Conservation (phyloP, 139 green algal species). For the Tetraselmis striata region DNA sequence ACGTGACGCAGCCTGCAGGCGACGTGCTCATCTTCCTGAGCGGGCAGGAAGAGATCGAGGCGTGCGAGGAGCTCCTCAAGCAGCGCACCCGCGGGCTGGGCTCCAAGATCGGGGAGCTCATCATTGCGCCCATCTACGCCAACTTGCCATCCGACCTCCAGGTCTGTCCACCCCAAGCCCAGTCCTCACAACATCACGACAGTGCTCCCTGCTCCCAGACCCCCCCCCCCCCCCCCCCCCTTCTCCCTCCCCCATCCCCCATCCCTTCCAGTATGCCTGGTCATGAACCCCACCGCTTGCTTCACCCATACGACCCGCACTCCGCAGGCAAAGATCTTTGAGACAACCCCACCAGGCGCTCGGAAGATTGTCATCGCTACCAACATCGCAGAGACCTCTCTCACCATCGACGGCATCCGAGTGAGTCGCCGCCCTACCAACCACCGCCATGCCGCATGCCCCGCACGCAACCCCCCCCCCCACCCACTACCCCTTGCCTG, state of each 20-base stretch:
- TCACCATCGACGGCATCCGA: conserved; percentile 96
- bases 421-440: conserved; percentile 32
- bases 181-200: too few species aligned
- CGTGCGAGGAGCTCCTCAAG: conserved; percentile 84
- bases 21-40: conserved; percentile 97
- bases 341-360: conserved; percentile 78
- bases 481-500: neutral
- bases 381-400: conserved; percentile 96
- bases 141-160: conserved; percentile 93
- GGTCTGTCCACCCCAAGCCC: too few species aligned
- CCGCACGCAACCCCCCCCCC: neutral
- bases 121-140: conserved; percentile 96
- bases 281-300: neutral
- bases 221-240: too few species aligned
- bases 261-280: neutral
- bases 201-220: too few species aligned
- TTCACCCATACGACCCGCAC: neutral
- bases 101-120: conserved; percentile 85
- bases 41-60: conserved; percentile 96
- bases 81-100: conserved; percentile 78
- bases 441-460: too few species aligned
- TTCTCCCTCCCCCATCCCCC: neutral
- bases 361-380: conserved; percentile 95
- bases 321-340: conserved; percentile 90
- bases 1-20: conserved; percentile 74